Base-by-base conservation (phyloP, 768 basidiomycete species). In the Tulasnella sp. region DNA sequence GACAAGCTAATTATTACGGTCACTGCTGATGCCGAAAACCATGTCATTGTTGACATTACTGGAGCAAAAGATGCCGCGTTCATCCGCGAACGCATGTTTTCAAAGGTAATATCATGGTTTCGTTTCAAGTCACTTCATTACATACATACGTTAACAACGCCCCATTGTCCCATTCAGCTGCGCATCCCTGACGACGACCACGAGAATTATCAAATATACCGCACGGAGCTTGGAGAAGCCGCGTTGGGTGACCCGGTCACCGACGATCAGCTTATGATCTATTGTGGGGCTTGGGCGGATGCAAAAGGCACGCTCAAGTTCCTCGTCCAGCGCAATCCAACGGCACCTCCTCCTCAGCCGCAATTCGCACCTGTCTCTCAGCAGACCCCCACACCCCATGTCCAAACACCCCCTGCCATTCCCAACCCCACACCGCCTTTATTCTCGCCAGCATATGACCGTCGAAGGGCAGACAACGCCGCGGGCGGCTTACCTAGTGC, bases 181-280 rank as follows among this genome's bases (percentile, higher is more conserved):
- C 90, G 92, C 84, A 93, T 98, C 64, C 89, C 89, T 50, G 95
- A 96, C 83, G 96, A 97, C 81, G 95, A 97, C 80, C 92, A 94
- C 84, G 85, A 88, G 11, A 90, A 89, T 41, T 92, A 93, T 84
- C 90, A 92, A 37, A 93, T 99, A 78, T 96, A 94, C 87, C 93
- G 92, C 81, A 97, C 96, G 0, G 94, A 95, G 86, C 93, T 98
- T 83, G 94, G 94, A 80, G 89, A 90, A 40, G 93, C 89, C 82
- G 93, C 93, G 24, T 90, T 93, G 69, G 91, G 94, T 5, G 92
- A 92, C 20, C 91, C 96, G 9, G 86, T 98, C 44, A 86, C 90
- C 18, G 91, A 93, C 81, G 92, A 95, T 41, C 88, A 88, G 81
- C 87, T 99, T 8, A 89, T 94, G 83, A 88, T 90, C 24, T 88